phyloP scores from a whole-genome alignment of 1,284 basidiomycete genomes.

The Leucoagaricus sp. region DNA sequence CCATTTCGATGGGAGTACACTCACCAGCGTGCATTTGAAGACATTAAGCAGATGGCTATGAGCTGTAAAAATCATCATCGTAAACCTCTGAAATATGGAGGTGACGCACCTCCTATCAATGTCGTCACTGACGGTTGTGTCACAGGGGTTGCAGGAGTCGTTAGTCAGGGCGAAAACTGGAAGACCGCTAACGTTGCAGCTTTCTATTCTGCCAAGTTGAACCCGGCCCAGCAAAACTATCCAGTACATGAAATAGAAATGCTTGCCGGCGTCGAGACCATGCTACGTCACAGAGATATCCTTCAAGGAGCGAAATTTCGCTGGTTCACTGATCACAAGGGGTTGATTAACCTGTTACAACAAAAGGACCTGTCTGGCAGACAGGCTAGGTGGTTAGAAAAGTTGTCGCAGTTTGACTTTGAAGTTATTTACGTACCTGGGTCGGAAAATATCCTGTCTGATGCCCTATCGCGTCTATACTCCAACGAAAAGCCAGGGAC shows the following conservation, averaged over 20 bases:
- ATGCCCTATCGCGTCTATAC: conserved; percentile 12
- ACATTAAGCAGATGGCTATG: conserved; percentile 28
- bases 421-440: conserved; percentile 28
- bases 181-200: conserved; percentile 27
- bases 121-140: conserved; percentile 31
- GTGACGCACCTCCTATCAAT: conserved; percentile 19
- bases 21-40: conserved; percentile 36
- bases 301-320: conserved; percentile 31
- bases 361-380: conserved; percentile 34
- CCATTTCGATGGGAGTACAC: conserved; percentile 32
- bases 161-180: conserved; percentile 32
- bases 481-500: conserved; percentile 23
- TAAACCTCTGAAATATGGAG: conserved; percentile 24
- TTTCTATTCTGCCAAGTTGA: conserved; percentile 41
- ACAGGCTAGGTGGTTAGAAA: conserved; percentile 41
- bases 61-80: conserved; percentile 20
- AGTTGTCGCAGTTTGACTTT: conserved; percentile 30
- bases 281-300: conserved; percentile 31
- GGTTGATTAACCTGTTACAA: conserved; percentile 28
- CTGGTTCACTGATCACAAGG: conserved; percentile 40
- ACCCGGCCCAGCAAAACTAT: conserved; percentile 34
- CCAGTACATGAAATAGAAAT: conserved; percentile 31
- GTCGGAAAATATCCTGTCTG: conserved; percentile 22
- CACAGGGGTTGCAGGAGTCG: conserved; percentile 29
- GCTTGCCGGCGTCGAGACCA: conserved; percentile 35